phyloP scores from a whole-genome alignment of 108 stramenopile genomes.

The Chaetoceros muelleri region DNA sequence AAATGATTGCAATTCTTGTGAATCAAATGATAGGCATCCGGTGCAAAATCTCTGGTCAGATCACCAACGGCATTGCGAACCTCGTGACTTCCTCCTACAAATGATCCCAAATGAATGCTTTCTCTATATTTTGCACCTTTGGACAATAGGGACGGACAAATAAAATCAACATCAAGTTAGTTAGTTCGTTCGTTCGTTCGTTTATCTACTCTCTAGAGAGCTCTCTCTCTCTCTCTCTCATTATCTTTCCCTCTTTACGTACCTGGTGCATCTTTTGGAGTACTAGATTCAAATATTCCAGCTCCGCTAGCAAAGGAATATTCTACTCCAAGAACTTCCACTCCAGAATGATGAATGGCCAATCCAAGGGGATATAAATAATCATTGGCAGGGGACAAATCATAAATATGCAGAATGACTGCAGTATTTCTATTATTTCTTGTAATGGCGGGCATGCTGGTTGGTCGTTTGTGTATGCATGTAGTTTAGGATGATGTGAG shows the following conservation, averaged over 20 bases:
- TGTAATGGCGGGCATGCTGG: too few species aligned
- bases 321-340: slow-evolving; percentile 73
- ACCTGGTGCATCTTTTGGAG: slow-evolving; percentile 54
- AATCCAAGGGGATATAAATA: slow-evolving; percentile 58
- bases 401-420: slow-evolving; percentile 71
- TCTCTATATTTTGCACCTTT: slow-evolving; percentile 33
- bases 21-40: slow-evolving; percentile 68
- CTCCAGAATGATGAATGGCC: slow-evolving; percentile 81
- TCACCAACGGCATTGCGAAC: slow-evolving; percentile 58
- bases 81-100: slow-evolving; percentile 62
- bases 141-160: slow-evolving; percentile 25
- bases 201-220: too few species aligned
- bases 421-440: too few species aligned
- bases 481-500: too few species aligned
- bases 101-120: slow-evolving; percentile 63
- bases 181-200: too few species aligned
- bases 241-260: slow-evolving; percentile 17
- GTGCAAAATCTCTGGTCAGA: slow-evolving; percentile 49
- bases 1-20: slow-evolving; percentile 89
- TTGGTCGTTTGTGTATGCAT: too few species aligned
- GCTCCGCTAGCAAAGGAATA: slow-evolving; percentile 73
- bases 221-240: slow-evolving; percentile 1
- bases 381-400: slow-evolving; percentile 77
- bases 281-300: slow-evolving; percentile 60
- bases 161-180: too few species aligned